Evolutionary conservation across 73 alveolate genomes (phyloP).

Genomic region (Chromera velia): DNA sequence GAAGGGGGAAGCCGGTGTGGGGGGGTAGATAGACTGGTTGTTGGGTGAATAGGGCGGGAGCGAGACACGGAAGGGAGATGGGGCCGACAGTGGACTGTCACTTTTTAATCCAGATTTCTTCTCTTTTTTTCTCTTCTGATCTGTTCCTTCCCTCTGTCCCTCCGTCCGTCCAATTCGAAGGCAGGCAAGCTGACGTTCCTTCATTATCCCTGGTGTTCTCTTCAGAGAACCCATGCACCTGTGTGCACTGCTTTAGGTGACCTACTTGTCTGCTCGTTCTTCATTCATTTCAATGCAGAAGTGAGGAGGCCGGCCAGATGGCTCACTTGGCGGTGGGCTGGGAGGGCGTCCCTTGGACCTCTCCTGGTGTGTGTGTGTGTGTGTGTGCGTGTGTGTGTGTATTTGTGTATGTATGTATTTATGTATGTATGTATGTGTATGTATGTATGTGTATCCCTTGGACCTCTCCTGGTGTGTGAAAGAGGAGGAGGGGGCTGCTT

Average conservation of each 20-base stretch:
- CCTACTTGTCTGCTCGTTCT: too few species aligned
- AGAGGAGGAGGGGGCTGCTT: neutral
- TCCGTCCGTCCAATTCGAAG: neutral
- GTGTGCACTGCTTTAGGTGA: too few species aligned
- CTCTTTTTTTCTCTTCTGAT: too few species aligned
- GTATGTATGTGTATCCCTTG: conserved; percentile 9
- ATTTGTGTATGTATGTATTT: neutral
- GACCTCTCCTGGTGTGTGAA: neutral
- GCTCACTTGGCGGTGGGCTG: conserved; percentile 30
- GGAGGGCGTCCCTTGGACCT: conserved; percentile 9
- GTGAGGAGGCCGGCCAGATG: conserved; percentile 7
- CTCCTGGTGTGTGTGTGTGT: neutral
- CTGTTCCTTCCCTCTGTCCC: too few species aligned
- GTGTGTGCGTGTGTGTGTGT: neutral
- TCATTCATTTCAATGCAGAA: too few species aligned
- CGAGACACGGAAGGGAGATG: too few species aligned
- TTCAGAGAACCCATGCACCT: too few species aligned
- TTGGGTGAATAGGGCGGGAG: too few species aligned
- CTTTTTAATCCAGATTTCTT: too few species aligned
- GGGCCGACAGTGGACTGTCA: too few species aligned
- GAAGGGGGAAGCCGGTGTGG: too few species aligned
- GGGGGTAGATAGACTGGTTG: too few species aligned
- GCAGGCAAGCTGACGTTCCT: neutral
- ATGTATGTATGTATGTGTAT: conserved; percentile 21
- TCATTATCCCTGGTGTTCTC: neutral